Evolutionary conservation across 169 alveolate species (phyloP), one percentile per base, ranked within the genome.

Genomic region (Plasmodium billcollinsi): DNA sequence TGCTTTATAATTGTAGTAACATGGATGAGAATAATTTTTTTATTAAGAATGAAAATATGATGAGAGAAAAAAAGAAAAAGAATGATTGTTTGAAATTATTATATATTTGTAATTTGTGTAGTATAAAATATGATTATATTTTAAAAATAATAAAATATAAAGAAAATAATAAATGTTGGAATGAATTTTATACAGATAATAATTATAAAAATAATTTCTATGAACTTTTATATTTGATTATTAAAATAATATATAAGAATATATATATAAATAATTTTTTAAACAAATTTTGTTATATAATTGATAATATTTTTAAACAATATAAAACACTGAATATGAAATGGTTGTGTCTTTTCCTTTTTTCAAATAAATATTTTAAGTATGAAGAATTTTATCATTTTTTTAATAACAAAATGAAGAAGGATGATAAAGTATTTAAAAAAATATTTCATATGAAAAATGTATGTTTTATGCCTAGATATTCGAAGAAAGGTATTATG

Each of bases 161-260:
- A 29, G 76, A 67, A 3, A 21, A 52, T 50, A 47, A 56, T 56
- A 29, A 45, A 11, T 47, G 43, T 24, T 15, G 50, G 14, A 7
- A 15, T 14, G 59, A 21, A 39, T 43, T 69, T 50, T 69, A 80
- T 29, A 47, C 15, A 29, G 72, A 80, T 15, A 8, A 47, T 39
- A 43, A 56, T 39, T 59, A 67, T n/a, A 67, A 69, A 56, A 67
- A 49, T n/a, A 80, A 56, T 9, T 58, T 80, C 24, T 56, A 80
- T 49, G 90, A 80, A 69, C 73, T 80, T 12, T 45, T 80, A 45
- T 80, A 54, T 56, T 80, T 80, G 12, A 72, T 69, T 15, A 80
- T 80, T 18, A 69, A 43, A 69, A 80, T 80, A 33, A 29, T 49
- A n/a, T 43, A 43, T 66, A 43, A 18, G 11, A n/a, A 52, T 80